A percentile compares a stretch with the other conserved stretches of the same genome.
These are phyloP conservation scores for Pichia scutulata DNA, from an alignment of 805 yeast genomes.

Conservation along the genomic window DNA sequence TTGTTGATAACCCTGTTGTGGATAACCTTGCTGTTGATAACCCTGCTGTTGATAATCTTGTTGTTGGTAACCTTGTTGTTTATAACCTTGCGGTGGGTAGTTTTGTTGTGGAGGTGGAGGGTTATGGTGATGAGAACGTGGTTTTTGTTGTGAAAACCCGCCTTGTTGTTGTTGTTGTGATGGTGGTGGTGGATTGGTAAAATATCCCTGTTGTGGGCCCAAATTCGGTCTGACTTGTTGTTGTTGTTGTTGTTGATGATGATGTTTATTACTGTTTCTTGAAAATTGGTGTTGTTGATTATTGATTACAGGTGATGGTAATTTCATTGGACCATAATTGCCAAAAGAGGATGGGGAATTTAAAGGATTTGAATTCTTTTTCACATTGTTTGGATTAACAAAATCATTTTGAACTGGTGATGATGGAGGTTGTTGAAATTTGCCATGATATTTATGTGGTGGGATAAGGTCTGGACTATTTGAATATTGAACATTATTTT, in stretches of 20 bases:
- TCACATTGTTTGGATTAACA: neutral
- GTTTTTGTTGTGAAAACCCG: constrained; percentile 1
- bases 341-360: constrained; percentile 3
- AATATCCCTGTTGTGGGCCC: neutral
- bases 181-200: constrained; percentile 4
- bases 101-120: constrained; percentile 8
- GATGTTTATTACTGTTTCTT: neutral
- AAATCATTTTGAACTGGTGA: neutral
- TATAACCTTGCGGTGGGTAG: neutral
- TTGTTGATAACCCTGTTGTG: neutral
- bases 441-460: constrained; percentile 9
- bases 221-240: neutral
- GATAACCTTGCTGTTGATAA: constrained; percentile 2
- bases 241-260: constrained; percentile 12
- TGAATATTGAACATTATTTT: constrained; percentile 4
- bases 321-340: constrained; percentile 9
- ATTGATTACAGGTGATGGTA: constrained; percentile 5
- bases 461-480: constrained; percentile 11
- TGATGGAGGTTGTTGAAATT: neutral
- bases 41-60: neutral
- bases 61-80: neutral
- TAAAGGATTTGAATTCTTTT: constrained; percentile 1
- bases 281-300: constrained; percentile 6
- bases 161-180: constrained; percentile 12
- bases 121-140: constrained; percentile 2